phyloP scores from a whole-genome alignment of 2,329 filamentous ascomycete species.

The Cryphonectria naterciae region DNA sequence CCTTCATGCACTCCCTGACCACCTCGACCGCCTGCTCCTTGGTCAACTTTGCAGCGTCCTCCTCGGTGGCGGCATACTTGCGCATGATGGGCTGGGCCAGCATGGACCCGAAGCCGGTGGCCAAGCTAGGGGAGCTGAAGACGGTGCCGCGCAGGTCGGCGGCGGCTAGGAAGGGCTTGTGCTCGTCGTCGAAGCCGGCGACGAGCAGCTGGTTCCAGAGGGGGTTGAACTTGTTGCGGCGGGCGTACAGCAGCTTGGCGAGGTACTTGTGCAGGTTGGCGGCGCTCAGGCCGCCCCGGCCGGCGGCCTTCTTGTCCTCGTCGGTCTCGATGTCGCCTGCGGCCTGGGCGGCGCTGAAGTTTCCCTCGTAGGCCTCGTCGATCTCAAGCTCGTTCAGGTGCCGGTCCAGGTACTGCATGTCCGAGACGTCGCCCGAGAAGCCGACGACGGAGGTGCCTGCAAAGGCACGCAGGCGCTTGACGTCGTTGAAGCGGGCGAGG shows the following conservation, averaged over 20 bases:
- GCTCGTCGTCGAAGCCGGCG: conserved; percentile 79
- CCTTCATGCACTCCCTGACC: conserved; percentile 95
- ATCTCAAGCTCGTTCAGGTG: conserved; percentile 86
- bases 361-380: conserved; percentile 77
- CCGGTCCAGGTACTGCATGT: conserved; percentile 98
- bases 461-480: conserved; percentile 92
- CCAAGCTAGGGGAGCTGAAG: conserved; percentile 83
- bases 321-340: conserved; percentile 44
- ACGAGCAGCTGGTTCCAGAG: conserved; percentile 97
- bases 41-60: conserved; percentile 69
- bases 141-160: conserved; percentile 93
- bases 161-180: conserved; percentile 85
- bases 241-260: conserved; percentile 92
- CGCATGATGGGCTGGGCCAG: conserved; percentile 92
- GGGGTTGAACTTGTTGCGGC: conserved; percentile 93
- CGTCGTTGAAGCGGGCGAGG: conserved; percentile 92
- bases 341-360: conserved; percentile 36
- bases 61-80: conserved; percentile 81
- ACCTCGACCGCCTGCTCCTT: conserved; percentile 79
- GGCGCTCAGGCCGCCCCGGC: conserved; percentile 72
- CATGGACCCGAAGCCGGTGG: conserved; percentile 92
- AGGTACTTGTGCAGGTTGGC: conserved; percentile 97
- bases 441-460: conserved; percentile 83
- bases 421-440: conserved; percentile 95
- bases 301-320: conserved; percentile 63